A percentile compares a stretch with the other conserved stretches of the same genome.
These are phyloP conservation scores for Aulographum hederae DNA, from an alignment of 2,329 filamentous ascomycete genomes.

Conservation along the genomic window DNA sequence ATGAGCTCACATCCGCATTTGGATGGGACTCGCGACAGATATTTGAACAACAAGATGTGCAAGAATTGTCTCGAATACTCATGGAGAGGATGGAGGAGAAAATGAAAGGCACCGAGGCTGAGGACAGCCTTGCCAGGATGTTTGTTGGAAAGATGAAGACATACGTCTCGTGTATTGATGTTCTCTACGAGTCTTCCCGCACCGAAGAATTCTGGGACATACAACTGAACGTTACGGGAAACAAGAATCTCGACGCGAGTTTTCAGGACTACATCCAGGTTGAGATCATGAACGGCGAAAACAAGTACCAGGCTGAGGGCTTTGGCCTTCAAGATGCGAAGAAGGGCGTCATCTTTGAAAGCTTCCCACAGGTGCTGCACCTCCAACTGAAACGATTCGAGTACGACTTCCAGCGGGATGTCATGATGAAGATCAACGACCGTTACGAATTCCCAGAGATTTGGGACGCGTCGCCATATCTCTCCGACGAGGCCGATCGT, in stretches of 20 bases:
- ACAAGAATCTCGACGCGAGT: constrained; percentile 82
- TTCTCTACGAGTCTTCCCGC: constrained; percentile 89
- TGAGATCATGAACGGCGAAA: constrained; percentile 92
- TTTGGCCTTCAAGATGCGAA: constrained; percentile 89
- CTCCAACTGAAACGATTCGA: constrained; percentile 94
- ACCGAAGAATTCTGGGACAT: constrained; percentile 99
- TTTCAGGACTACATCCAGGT: constrained; percentile 95
- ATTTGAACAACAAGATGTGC: constrained; percentile 97
- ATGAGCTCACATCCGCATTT: constrained; percentile 88
- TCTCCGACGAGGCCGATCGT: constrained; percentile 69
- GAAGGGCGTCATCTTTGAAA: constrained; percentile 94
- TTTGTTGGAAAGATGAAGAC: constrained; percentile 98
- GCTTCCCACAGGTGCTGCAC: constrained; percentile 85
- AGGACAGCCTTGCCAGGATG: constrained; percentile 74
- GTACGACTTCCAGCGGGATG: constrained; percentile 88
- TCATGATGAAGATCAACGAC: constrained; percentile 98
- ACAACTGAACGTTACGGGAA: constrained; percentile 88
- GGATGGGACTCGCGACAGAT: constrained; percentile 97
- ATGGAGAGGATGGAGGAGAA: constrained; percentile 96
- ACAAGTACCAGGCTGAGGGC: constrained; percentile 90
- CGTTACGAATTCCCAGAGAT: constrained; percentile 75
- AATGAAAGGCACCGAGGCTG: constrained; percentile 91
- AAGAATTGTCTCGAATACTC: constrained; percentile 86
- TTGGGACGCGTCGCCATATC: constrained; percentile 71
- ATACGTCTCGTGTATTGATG: constrained; percentile 96